Conservation (phyloP, 2,329 filamentous ascomycete species). For the Diaporthe ampelina region DNA sequence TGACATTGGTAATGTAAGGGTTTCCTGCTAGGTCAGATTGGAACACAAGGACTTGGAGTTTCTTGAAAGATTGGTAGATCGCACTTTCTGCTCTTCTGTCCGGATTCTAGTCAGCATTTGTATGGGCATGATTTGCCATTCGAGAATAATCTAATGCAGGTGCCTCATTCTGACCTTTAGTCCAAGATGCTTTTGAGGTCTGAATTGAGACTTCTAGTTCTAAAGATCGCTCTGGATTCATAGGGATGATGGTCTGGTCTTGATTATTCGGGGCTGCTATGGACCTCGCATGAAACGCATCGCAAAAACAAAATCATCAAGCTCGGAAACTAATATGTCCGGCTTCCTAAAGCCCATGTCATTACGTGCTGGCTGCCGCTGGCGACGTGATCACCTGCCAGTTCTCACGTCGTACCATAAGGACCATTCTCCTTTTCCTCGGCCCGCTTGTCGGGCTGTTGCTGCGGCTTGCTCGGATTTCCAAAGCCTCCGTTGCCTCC, state of each 20-base stretch:
- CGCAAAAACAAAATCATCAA: not conserved
- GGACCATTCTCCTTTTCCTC: not conserved
- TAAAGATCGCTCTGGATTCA: too few relatives aligned
- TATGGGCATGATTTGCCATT: not conserved
- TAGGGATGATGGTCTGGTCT: not conserved
- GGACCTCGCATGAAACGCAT: not conserved
- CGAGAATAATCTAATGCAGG: not conserved
- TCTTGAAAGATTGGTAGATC: not conserved
- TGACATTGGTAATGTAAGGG: not conserved
- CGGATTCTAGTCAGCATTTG: not conserved
- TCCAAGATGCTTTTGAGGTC: not conserved
- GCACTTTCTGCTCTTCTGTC: not conserved
- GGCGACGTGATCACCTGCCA: not conserved
- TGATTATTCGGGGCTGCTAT: not conserved
- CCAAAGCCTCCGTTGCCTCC: not conserved
- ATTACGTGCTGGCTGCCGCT: not conserved
- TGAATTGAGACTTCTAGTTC: not conserved
- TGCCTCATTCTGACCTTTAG: too few relatives aligned
- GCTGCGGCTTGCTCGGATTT: not conserved
- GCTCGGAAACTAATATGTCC: not conserved
- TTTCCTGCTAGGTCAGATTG: not conserved
- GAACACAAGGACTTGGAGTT: not conserved
- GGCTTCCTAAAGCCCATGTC: not conserved
- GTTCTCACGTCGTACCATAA: not conserved
- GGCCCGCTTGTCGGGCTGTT: slow-evolving; percentile 8